phyloP scores from a whole-genome alignment of 805 yeast species.

The Suhomyces vadensis region DNA sequence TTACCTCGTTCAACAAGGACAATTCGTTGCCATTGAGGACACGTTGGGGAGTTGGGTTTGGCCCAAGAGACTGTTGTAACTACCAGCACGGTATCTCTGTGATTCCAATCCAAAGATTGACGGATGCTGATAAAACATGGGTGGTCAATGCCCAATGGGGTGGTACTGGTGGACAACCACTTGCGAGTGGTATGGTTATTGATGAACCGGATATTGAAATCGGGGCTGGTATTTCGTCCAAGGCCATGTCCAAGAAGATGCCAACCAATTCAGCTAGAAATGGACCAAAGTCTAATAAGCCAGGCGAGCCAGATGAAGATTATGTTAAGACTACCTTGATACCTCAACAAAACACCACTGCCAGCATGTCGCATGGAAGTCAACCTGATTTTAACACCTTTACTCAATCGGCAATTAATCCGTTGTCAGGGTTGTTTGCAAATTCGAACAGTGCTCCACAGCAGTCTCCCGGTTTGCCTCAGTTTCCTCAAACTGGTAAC shows the following conservation, averaged over 20 bases:
- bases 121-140: slow-evolving; percentile 95
- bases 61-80: slow-evolving; percentile 97
- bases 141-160: slow-evolving; percentile 91
- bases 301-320: slow-evolving; percentile 54
- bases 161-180: slow-evolving; percentile 87
- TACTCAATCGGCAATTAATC: slow-evolving; percentile 40
- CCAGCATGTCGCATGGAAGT: slow-evolving; percentile 34
- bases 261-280: slow-evolving; percentile 85
- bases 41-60: slow-evolving; percentile 99
- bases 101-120: slow-evolving; percentile 82
- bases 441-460: slow-evolving; percentile 13
- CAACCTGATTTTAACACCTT: slow-evolving; percentile 38
- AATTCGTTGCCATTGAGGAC: slow-evolving; percentile 70
- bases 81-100: slow-evolving; percentile 87
- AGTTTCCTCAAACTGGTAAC: slow-evolving; percentile 16
- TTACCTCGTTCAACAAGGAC: slow-evolving; percentile 69
- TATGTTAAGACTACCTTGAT: slow-evolving; percentile 37
- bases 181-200: slow-evolving; percentile 75
- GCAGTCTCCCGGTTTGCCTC: slow-evolving; percentile 10
- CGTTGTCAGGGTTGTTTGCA: slow-evolving; percentile 50
- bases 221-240: slow-evolving; percentile 90
- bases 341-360: slow-evolving; percentile 20
- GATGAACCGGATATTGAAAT: slow-evolving; percentile 98
- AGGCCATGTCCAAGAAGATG: slow-evolving; percentile 88
- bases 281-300: slow-evolving; percentile 79